A percentile compares a stretch with the other conserved stretches of the same genome.
phyloP scores from a whole-genome alignment of 441 rosid genomes.

The Metrosideros polymorpha region DNA sequence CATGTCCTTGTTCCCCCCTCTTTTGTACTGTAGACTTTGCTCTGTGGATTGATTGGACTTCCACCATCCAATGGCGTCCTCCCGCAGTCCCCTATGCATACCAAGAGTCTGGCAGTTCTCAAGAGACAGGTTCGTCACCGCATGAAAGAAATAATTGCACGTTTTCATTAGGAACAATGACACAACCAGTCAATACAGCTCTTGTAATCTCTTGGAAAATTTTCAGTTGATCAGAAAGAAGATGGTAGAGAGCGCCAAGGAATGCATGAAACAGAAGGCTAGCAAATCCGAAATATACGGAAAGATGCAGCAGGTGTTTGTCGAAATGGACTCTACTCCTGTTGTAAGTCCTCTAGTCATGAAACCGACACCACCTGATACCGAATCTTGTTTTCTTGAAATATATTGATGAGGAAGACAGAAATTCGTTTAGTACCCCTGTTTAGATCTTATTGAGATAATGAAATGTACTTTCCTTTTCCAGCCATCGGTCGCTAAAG shows the following conservation, averaged over 20 bases:
- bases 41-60: slow-evolving; percentile 79
- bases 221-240: slow-evolving; percentile 64
- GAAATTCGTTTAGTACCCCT: not conserved
- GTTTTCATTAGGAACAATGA: not conserved
- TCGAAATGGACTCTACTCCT: slow-evolving; percentile 60
- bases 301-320: slow-evolving; percentile 68
- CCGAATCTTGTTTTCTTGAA: not conserved
- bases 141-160: not conserved
- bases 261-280: slow-evolving; percentile 49
- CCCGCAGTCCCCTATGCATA: slow-evolving; percentile 93
- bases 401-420: not conserved
- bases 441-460: not conserved
- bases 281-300: slow-evolving; percentile 68
- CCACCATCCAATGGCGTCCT: slow-evolving; percentile 92
- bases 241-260: slow-evolving; percentile 72
- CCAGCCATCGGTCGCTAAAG: slow-evolving; percentile 12
- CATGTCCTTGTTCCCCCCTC: not conserved
- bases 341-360: slow-evolving; percentile 18
- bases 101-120: slow-evolving; percentile 78
- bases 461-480: not conserved
- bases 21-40: slow-evolving; percentile 38
- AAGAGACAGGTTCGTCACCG: slow-evolving; percentile 53
- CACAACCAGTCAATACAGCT: not conserved
- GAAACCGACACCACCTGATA: not conserved
- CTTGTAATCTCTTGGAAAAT: not conserved